phyloP scores from a whole-genome alignment of 306 rosid species.

The Begonia masoniana region DNA sequence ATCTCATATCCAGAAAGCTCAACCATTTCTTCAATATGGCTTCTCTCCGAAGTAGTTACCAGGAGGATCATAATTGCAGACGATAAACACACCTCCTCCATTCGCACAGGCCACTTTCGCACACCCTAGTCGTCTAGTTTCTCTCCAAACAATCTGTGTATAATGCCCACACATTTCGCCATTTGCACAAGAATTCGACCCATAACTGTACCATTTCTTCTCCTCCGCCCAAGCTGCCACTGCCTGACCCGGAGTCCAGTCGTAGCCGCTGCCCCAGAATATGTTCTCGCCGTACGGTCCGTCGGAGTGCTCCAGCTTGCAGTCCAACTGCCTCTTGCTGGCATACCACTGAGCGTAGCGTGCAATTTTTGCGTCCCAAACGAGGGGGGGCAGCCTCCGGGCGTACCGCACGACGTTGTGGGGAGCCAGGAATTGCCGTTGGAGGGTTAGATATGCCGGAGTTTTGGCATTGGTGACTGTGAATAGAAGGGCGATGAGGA shows the following conservation, averaged over 20 bases:
- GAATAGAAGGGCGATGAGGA: constrained; percentile 13
- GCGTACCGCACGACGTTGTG: constrained; percentile 47
- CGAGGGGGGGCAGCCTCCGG: constrained; percentile 28
- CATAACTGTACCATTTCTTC: constrained; percentile 35
- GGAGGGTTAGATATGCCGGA: background rate
- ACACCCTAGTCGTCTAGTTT: constrained; percentile 46
- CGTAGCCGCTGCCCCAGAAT: constrained; percentile 83
- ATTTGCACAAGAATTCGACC: constrained; percentile 39
- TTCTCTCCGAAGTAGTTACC: constrained; percentile 74
- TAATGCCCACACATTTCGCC: constrained; percentile 73
- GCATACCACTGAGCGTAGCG: constrained; percentile 62
- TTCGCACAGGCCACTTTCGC: constrained; percentile 44
- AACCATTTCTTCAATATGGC: constrained; percentile 39
- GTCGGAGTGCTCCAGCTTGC: constrained; percentile 50
- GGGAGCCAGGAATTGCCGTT: constrained; percentile 42
- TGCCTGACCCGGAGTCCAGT: constrained; percentile 65
- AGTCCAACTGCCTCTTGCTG: constrained; percentile 51
- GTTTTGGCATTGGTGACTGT: constrained; percentile 13
- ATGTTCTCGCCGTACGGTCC: constrained; percentile 94
- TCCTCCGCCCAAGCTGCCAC: constrained; percentile 62
- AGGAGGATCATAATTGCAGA: constrained; percentile 89
- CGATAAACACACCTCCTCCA: constrained; percentile 57
- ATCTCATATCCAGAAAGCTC: too few relatives aligned
- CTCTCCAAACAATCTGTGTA: constrained; percentile 76
- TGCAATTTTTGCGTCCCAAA: constrained; percentile 37